phyloP scores from a whole-genome alignment of 108 stramenopile genomes.

The Licmophora abbreviata region DNA sequence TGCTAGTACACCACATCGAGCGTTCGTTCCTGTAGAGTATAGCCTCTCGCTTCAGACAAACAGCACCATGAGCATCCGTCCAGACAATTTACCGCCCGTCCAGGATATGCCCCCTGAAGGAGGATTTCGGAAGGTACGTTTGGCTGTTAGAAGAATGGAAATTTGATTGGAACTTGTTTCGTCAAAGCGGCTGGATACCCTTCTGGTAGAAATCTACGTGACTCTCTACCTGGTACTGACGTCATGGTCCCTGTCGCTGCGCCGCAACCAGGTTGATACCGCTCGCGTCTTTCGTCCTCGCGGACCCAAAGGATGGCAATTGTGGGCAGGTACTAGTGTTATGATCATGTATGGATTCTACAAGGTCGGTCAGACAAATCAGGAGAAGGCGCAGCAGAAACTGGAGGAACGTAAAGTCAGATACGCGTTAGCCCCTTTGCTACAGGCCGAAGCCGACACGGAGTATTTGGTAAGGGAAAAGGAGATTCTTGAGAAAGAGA shows the following conservation, averaged over 20 bases:
- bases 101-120: slow-evolving; percentile 67
- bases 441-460: slow-evolving; percentile 81
- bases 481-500: slow-evolving; percentile 45
- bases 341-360: slow-evolving; percentile 70
- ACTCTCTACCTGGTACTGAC: neutral
- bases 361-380: slow-evolving; percentile 60
- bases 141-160: neutral
- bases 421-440: slow-evolving; percentile 55
- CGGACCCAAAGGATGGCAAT: slow-evolving; percentile 76
- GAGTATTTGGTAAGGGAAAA: slow-evolving; percentile 65
- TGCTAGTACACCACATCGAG: too few relatives aligned
- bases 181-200: neutral
- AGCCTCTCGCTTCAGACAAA: neutral
- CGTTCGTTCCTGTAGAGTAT: too few relatives aligned
- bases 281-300: slow-evolving; percentile 43
- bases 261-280: slow-evolving; percentile 23
- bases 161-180: neutral
- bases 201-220: neutral
- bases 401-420: slow-evolving; percentile 69
- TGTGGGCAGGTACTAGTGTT: slow-evolving; percentile 58
- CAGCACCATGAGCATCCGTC: slow-evolving; percentile 57
- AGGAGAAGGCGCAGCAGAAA: slow-evolving; percentile 43
- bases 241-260: neutral
- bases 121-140: slow-evolving; percentile 60
- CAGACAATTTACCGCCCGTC: slow-evolving; percentile 53